Evolutionary conservation across 805 yeast genomes (phyloP).

Genomic region (Sugiyamaella mastotermitis): DNA sequence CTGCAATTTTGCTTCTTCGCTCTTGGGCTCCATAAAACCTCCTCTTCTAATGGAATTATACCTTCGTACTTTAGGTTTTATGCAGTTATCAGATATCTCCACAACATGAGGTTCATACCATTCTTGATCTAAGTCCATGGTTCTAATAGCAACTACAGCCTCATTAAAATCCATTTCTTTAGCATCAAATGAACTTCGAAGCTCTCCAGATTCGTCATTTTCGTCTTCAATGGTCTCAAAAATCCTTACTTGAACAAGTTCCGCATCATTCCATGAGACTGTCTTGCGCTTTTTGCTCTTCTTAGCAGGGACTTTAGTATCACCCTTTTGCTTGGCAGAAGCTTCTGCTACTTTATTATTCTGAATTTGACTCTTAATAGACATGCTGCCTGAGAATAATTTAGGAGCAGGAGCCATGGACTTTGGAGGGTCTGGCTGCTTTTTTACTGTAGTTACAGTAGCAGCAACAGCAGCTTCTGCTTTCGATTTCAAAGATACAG

Average conservation of each 20-base stretch:
- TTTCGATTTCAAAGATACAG: background rate
- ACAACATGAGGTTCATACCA: conserved; percentile 15
- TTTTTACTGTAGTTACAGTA: conserved; percentile 1
- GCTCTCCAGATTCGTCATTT: background rate
- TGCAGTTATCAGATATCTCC: conserved; percentile 4
- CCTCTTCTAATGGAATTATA: conserved; percentile 12
- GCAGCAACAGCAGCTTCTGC: conserved; percentile 4
- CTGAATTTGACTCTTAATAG: conserved; percentile 14
- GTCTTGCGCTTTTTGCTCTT: conserved; percentile 12
- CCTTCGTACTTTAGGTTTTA: background rate
- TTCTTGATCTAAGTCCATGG: conserved; percentile 12
- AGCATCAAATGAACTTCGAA: conserved; percentile 11
- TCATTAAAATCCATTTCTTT: conserved; percentile 16
- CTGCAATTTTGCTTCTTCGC: conserved; percentile 13
- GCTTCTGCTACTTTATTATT: conserved; percentile 2
- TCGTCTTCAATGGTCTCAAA: conserved; percentile 11
- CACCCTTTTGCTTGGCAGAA: background rate
- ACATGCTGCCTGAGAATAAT: conserved; percentile 13
- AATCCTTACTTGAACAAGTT: conserved; percentile 12
- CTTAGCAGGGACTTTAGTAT: background rate
- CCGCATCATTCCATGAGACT: conserved; percentile 16
- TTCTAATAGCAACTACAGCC: conserved; percentile 7
- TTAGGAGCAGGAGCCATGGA: conserved; percentile 2
- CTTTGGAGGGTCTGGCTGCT: too few relatives aligned
- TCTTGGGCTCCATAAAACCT: conserved; percentile 7